Conservation (phyloP, 768 basidiomycete species). For the Tephrocybe rancida region DNA sequence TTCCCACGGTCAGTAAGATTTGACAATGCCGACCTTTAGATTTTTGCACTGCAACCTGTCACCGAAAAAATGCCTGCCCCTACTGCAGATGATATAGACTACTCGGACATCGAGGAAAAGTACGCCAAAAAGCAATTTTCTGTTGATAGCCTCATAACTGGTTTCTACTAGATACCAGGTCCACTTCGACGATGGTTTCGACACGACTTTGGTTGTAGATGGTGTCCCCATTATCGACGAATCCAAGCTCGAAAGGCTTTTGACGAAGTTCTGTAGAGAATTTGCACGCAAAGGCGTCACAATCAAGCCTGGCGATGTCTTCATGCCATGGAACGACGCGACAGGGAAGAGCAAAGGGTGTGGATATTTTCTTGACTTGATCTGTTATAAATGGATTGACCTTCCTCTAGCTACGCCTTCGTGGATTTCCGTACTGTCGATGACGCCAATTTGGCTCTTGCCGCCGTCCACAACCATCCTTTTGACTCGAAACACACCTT, state of each 20-base stretch:
- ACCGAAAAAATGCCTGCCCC: constrained; percentile 46
- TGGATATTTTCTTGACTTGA: constrained; percentile 18
- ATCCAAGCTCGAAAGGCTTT: constrained; percentile 78
- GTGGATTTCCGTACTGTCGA: constrained; percentile 74
- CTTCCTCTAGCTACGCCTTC: constrained; percentile 68
- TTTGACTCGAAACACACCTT: constrained; percentile 91
- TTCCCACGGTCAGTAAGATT: constrained; percentile 15
- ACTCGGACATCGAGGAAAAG: constrained; percentile 88
- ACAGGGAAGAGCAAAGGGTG: constrained; percentile 93
- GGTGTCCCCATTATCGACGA: constrained; percentile 90
- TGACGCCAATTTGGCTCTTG: constrained; percentile 69
- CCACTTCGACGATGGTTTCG: constrained; percentile 82
- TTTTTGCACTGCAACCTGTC: constrained; percentile 6
- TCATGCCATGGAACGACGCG: constrained; percentile 85
- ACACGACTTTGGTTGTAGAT: constrained; percentile 91
- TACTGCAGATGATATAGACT: constrained; percentile 76
- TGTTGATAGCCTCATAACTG: constrained; percentile 2
- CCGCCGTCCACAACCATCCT: constrained; percentile 70
- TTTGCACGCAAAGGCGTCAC: constrained; percentile 81
- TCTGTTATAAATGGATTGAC: background rate
- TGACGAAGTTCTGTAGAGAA: constrained; percentile 81
- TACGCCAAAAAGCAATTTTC: constrained; percentile 31
- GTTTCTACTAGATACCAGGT: constrained; percentile 71
- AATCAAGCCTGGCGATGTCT: constrained; percentile 77
- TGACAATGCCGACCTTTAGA: background rate